Conservation (phyloP, 148 eudicot genomes). For the Chenopodium album region DNA sequence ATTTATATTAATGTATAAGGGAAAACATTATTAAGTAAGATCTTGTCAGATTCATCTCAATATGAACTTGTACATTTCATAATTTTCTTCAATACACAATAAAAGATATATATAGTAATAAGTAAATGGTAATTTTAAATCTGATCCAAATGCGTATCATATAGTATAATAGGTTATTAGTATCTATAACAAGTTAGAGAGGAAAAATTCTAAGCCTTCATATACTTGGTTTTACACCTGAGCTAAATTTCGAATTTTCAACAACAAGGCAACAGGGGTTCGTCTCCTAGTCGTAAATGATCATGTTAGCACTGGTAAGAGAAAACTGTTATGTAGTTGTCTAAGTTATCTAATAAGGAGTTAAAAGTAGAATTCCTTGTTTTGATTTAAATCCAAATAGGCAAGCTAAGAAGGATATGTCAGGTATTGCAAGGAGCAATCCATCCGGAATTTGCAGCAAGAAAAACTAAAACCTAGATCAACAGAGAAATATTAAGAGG, state of each 20-base stretch:
- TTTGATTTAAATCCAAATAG: not conserved
- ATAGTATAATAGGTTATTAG: too few species aligned
- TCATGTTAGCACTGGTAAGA: not conserved
- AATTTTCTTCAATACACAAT: too few species aligned
- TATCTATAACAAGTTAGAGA: too few species aligned
- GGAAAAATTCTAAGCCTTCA: too few species aligned
- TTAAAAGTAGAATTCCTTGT: not conserved
- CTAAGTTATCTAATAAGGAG: not conserved
- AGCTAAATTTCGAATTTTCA: not conserved
- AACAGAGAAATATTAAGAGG: not conserved
- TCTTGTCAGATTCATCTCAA: too few species aligned
- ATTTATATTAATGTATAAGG: too few species aligned
- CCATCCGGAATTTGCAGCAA: not conserved
- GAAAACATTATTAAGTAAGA: too few species aligned
- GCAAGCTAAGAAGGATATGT: not conserved
- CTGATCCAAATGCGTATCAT: too few species aligned
- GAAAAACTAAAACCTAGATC: not conserved
- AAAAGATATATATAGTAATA: too few species aligned
- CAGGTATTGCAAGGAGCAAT: not conserved
- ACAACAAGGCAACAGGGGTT: not conserved
- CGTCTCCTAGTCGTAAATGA: not conserved
- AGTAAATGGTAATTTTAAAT: too few species aligned
- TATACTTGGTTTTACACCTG: too few species aligned
- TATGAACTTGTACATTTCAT: too few species aligned
- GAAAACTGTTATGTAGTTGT: not conserved